Evolutionary conservation across 306 rosid genomes (phyloP).

Genomic region (Malus domestica): DNA sequence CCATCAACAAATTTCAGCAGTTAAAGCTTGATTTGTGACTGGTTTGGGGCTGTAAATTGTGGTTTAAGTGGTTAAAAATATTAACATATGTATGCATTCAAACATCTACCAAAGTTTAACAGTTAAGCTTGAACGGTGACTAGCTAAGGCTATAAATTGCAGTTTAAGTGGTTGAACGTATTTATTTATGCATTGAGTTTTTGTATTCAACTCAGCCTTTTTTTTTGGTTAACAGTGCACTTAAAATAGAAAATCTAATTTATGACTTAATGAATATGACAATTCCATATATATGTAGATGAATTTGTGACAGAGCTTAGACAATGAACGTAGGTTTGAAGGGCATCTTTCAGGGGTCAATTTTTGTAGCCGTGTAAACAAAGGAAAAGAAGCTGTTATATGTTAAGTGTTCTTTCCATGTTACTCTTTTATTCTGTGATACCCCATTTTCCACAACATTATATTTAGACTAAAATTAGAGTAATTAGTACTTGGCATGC

Average conservation of each 20-base stretch:
- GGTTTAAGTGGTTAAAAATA: no score
- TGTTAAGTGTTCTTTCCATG: not conserved
- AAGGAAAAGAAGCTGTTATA: not conserved
- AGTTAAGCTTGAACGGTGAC: no score
- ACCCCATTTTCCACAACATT: not conserved
- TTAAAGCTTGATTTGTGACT: not conserved
- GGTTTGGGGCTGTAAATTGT: not conserved
- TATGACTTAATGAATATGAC: not conserved
- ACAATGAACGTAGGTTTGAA: not conserved
- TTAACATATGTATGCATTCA: no score
- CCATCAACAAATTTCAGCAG: not conserved
- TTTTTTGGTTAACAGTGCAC: not conserved
- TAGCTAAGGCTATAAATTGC: no score
- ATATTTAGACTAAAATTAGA: not conserved
- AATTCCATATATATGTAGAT: not conserved
- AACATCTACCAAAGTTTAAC: no score
- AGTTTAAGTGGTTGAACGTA: no score
- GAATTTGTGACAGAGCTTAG: not conserved
- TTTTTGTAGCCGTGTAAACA: not conserved
- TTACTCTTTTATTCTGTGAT: not conserved
- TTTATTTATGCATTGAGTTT: no score
- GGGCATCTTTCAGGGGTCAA: not conserved
- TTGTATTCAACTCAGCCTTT: no score
- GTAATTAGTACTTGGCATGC: not conserved
- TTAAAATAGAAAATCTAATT: no score